phyloP scores from a whole-genome alignment of 2,329 filamentous ascomycete genomes.

The Fusarium pseudoanthophilum region DNA sequence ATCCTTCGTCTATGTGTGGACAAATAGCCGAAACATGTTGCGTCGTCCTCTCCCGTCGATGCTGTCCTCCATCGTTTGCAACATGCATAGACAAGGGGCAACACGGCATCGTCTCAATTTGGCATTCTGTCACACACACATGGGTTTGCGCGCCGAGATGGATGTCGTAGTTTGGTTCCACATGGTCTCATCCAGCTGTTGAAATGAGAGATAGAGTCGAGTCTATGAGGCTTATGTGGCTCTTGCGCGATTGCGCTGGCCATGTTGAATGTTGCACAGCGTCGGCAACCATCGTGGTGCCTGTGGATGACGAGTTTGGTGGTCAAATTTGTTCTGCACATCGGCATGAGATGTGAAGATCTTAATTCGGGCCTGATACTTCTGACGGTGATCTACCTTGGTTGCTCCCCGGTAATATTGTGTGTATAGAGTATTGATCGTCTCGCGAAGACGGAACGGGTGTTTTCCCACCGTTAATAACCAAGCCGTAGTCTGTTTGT shows the following conservation, averaged over 20 bases:
- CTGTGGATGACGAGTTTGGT: neutral
- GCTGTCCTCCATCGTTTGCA: slow-evolving; percentile 25
- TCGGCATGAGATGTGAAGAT: slow-evolving; percentile 27
- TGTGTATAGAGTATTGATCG: neutral
- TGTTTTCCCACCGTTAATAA: neutral
- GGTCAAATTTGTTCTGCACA: slow-evolving; percentile 26
- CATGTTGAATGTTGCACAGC: slow-evolving; percentile 15
- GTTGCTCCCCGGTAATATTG: neutral
- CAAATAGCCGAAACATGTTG: slow-evolving; percentile 39
- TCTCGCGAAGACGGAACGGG: neutral
- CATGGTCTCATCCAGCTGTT: slow-evolving; percentile 1
- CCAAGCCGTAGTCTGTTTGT: neutral
- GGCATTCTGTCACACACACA: slow-evolving; percentile 20
- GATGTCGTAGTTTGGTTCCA: slow-evolving; percentile 8
- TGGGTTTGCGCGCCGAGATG: slow-evolving; percentile 22
- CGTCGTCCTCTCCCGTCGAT: slow-evolving; percentile 27
- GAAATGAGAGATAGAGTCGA: neutral
- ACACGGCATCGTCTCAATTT: slow-evolving; percentile 25
- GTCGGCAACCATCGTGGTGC: slow-evolving; percentile 14
- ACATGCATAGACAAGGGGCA: slow-evolving; percentile 22
- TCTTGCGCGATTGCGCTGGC: neutral
- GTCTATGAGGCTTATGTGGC: slow-evolving; percentile 7
- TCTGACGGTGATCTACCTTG: neutral
- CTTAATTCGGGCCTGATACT: slow-evolving; percentile 14
- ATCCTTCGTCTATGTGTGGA: slow-evolving; percentile 31